Evolutionary conservation across 129 eudicot genomes (phyloP), one percentile per base, ranked within the genome.

Genomic region (Artemisia annua): DNA sequence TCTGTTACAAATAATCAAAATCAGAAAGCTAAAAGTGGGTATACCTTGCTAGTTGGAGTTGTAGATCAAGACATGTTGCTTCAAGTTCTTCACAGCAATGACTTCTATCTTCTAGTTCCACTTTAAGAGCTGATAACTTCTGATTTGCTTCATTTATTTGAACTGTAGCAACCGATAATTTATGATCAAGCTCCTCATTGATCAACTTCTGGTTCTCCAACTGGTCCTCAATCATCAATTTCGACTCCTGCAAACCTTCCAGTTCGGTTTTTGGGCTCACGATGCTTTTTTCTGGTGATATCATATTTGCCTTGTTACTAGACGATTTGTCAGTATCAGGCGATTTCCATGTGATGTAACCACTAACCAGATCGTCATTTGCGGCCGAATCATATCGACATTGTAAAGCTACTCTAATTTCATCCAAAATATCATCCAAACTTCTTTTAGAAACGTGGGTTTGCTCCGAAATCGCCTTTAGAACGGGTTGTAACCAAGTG

Each of bases 21-120:
- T 15, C 3, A 22, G 51, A 70, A 49, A 78, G 15, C 35, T 7
- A 58, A 9, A 30, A 70, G 63, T 49, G 28, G 28, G 7, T 19
- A 78, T 83, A 90, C 99, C 92, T 94, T 67, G 90, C 96, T 19
- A 90, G 85, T 75, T 90, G 99, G 57, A 94, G 93, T 67, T 88
- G 96, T 71, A 94, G 91, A 78, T 94, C 99, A 1, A 94, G 88
- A 72, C 97, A 94, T 3, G 99, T 86, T 66, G 88, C 83, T 80
- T 94, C 97, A 39, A 90, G 71, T 78, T 94, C 97, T 81, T 94
- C 88, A 79, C 97, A 90, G 61, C 88, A 85, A 26, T 86, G 88
- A 74, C 76, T 82, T 80, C 82, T 94, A 63, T 88, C 86, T 57
- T 90, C 96, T 73, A 94, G 46, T 73, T 94, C 96, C 18, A 90